Conservation (phyloP, 2,329 filamentous ascomycete species). For the Shiraia sp. region DNA sequence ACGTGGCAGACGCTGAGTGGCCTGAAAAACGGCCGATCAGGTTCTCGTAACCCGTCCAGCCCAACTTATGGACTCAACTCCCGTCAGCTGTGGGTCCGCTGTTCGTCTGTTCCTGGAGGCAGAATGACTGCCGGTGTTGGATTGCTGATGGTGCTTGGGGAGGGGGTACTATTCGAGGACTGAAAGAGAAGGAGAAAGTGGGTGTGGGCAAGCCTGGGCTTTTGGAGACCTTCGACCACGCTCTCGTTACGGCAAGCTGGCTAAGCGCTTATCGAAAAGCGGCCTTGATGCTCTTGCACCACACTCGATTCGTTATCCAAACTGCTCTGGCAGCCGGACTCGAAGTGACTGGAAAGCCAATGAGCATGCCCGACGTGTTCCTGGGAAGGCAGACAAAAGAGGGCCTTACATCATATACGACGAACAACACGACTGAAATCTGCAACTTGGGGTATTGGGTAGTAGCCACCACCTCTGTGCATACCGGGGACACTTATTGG, state of each 20-base stretch:
- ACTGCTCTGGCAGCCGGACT: constrained; percentile 21
- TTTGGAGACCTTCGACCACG: constrained; percentile 25
- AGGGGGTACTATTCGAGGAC: neutral
- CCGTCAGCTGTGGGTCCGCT: constrained; percentile 18
- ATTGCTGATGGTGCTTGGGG: neutral
- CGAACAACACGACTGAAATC: constrained; percentile 17
- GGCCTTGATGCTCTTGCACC: constrained; percentile 35
- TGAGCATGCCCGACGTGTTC: constrained; percentile 25
- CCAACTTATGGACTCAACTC: neutral
- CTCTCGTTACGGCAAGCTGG: constrained; percentile 28
- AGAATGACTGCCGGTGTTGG: constrained; percentile 5
- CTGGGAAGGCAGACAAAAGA: constrained; percentile 21
- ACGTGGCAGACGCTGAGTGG: constrained; percentile 51
- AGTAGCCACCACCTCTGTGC: constrained; percentile 34
- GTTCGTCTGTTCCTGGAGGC: constrained; percentile 6
- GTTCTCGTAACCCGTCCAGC: constrained; percentile 16
- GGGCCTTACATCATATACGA: constrained; percentile 23
- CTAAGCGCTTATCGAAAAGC: constrained; percentile 39
- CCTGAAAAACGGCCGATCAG: constrained; percentile 43
- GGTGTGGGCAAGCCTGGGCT: constrained; percentile 25
- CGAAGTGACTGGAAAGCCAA: constrained; percentile 28
- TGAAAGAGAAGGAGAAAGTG: constrained; percentile 18
- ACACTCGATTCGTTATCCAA: constrained; percentile 24
- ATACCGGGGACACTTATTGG: constrained; percentile 39
- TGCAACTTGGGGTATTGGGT: constrained; percentile 34